Evolutionary conservation across 1,139 yeast species (phyloP), one percentile per base, ranked within the genome.

Genomic region (Pichia sp.): DNA sequence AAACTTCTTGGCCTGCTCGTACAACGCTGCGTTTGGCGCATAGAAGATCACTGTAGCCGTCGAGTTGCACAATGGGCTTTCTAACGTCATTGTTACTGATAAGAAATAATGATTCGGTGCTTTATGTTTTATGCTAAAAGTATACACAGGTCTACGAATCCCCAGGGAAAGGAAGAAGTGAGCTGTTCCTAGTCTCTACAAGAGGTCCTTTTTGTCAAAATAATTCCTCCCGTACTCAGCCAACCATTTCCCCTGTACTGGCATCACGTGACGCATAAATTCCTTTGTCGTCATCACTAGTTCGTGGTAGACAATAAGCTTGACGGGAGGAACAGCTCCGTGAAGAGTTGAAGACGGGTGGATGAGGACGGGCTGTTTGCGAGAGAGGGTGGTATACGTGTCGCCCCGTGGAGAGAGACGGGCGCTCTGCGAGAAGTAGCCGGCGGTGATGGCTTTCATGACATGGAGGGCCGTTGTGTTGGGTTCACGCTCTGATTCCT

Each of bases 201-300:
- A 9, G 20, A 47, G 52, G 34, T 48, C 51, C 34, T 12, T n/a
- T 24, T 31, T 48, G 36, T 50, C 49, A 46, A 69, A 80, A 62
- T 76, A 83, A 63, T 85, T 91, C 9, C 87, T 85, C 1, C 88
- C 89, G 62, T 81, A 74, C 60, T 85, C 88, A 4, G 67, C 65
- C 44, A 87, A 66, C 89, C 90, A 84, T 46, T 64, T 64, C 55
- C 78, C 83, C 48, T 84, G 79, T 5, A 93, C 74, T 0, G 86
- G 81, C 77, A 90, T 78, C 66, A 96, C 88, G 61, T 87, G 90
- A 55, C 97, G 73, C 89, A 93, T 88, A 67, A 82, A 93, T 72
- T 92, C 98, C 67, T 85, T 88, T 49, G 89, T 81, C 0, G 99
- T 93, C 42, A 88, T 73, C 46, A 93, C 93, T 63, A 93, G 74